phyloP scores from a whole-genome alignment of 2,329 filamentous ascomycete genomes.

The Leptographium galeiforme region DNA sequence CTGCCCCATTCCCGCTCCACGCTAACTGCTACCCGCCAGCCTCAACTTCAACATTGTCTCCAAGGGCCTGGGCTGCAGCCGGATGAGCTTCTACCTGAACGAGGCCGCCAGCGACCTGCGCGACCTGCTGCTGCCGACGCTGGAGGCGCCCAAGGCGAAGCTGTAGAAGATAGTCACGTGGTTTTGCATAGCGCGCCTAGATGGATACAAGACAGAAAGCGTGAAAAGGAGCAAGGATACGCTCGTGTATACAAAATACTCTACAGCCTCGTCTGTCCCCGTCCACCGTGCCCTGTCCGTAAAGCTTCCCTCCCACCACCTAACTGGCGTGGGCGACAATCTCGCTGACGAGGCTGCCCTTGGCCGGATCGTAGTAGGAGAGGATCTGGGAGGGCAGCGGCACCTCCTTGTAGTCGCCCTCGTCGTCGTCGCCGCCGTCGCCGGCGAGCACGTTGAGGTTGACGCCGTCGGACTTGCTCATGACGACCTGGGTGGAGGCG shows the following conservation, averaged over 20 bases:
- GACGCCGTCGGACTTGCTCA: constrained; percentile 74
- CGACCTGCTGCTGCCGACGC: constrained; percentile 68
- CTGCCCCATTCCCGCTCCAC: too few species aligned
- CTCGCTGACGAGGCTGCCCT: constrained; percentile 73
- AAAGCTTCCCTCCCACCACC: too few species aligned
- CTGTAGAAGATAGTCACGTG: neutral
- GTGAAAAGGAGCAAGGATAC: too few species aligned
- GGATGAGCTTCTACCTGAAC: constrained; percentile 92
- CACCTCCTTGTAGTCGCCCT: constrained; percentile 77
- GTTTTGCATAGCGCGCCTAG: neutral
- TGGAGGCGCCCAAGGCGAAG: constrained; percentile 64
- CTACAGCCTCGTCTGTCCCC: neutral
- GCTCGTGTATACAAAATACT: neutral
- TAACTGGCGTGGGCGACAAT: constrained; percentile 91
- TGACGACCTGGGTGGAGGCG: constrained; percentile 67
- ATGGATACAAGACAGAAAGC: neutral
- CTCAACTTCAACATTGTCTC: constrained; percentile 97
- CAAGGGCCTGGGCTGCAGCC: constrained; percentile 78
- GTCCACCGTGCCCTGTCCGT: too few species aligned
- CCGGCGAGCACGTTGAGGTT: constrained; percentile 68
- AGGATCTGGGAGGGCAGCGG: constrained; percentile 84
- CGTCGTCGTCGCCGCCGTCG: constrained; percentile 58
- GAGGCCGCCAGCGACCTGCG: constrained; percentile 86
- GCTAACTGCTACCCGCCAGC: constrained; percentile 28
- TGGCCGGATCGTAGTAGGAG: constrained; percentile 53